Evolutionary conservation across 805 yeast genomes (phyloP).

Genomic region (Debaryomyces castellii): DNA sequence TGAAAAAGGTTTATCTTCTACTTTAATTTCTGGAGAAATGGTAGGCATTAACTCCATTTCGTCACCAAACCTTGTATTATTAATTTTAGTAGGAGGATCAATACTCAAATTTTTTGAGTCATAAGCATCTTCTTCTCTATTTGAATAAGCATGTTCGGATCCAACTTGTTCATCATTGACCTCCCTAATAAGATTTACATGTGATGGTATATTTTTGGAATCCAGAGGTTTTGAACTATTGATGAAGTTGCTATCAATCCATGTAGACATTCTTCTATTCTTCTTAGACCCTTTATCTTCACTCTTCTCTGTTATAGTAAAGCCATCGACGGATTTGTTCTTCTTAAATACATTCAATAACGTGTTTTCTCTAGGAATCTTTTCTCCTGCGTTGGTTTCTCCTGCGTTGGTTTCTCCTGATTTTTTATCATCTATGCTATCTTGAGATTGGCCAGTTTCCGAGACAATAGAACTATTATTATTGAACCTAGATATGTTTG

Average conservation of each 20-base stretch:
- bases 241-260: background rate
- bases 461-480: background rate
- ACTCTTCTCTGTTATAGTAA: slow-evolving; percentile 5
- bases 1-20: slow-evolving; percentile 1
- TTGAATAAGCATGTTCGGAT: background rate
- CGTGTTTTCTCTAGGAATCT: slow-evolving; percentile 4
- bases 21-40: background rate
- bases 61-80: slow-evolving; percentile 21
- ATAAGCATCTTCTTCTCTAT: slow-evolving; percentile 7
- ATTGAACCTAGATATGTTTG: slow-evolving; percentile 20
- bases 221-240: background rate
- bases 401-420: background rate
- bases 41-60: slow-evolving; percentile 18
- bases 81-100: slow-evolving; percentile 24
- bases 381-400: background rate
- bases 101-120: slow-evolving; percentile 19
- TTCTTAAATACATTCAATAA: slow-evolving; percentile 22
- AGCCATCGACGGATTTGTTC: slow-evolving; percentile 18
- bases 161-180: slow-evolving; percentile 21
- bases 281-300: background rate
- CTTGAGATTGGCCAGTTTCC: background rate
- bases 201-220: background rate
- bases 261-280: background rate
- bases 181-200: slow-evolving; percentile 27
- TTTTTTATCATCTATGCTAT: background rate